Percentiles rank a stretch among this genome's conserved stretches.
These are phyloP conservation scores for Hyphodiscus hymeniophilus DNA, from an alignment of 495 filamentous ascomycete genomes.

Conservation along the genomic window DNA sequence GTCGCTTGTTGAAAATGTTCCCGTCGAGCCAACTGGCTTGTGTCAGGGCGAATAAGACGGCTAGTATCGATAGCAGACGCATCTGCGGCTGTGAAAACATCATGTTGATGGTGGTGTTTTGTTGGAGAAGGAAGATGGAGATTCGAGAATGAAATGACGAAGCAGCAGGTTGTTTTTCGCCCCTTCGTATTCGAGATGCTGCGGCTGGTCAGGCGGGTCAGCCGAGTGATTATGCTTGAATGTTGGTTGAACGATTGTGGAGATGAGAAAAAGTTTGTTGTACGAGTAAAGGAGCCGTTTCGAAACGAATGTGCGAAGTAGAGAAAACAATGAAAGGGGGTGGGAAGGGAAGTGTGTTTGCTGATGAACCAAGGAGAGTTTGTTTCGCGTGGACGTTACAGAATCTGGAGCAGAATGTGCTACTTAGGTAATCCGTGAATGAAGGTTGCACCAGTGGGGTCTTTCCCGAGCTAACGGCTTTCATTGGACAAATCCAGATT, in stretches of 20 bases:
- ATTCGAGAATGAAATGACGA: background rate
- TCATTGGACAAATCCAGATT: no score
- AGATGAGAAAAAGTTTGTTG: no score
- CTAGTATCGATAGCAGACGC: slow-evolving; percentile 13
- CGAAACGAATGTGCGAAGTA: background rate
- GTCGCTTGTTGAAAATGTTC: background rate
- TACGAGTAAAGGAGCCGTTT: no score
- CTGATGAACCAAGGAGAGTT: background rate
- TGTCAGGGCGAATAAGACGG: slow-evolving; percentile 11
- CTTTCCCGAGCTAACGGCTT: no score
- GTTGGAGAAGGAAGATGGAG: background rate
- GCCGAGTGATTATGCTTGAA: background rate
- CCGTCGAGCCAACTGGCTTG: slow-evolving; percentile 13
- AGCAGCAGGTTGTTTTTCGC: background rate
- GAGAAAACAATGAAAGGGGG: background rate
- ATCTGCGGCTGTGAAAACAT: slow-evolving; percentile 10
- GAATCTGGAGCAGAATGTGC: no score
- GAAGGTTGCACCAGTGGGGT: no score
- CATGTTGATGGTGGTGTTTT: background rate
- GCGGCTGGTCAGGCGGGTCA: background rate
- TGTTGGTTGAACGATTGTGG: background rate
- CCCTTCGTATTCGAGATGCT: slow-evolving; percentile 5
- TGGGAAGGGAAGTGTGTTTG: background rate
- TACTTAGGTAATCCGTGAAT: no score
- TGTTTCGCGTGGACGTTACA: no score